Evolutionary conservation across 2,329 filamentous ascomycete species (phyloP).

Genomic region (Decorospora gaudefroyi): DNA sequence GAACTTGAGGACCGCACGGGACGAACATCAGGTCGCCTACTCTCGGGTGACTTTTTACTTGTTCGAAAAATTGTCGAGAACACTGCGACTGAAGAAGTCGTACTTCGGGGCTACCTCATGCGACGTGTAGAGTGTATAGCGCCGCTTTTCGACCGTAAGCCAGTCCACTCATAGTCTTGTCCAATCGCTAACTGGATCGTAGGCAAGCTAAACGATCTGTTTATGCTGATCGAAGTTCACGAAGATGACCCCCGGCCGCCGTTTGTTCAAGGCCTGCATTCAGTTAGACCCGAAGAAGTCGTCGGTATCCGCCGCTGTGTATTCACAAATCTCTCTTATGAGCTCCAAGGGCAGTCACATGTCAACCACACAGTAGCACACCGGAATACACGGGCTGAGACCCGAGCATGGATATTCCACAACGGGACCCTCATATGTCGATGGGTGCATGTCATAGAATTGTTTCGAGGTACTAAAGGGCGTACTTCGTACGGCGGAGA

Average conservation of each 20-base stretch:
- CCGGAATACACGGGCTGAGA: too few relatives aligned
- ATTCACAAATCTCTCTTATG: neutral
- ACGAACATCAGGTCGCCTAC: neutral
- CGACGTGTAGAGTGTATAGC: constrained; percentile 23
- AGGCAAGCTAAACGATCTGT: constrained; percentile 25
- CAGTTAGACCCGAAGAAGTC: constrained; percentile 2
- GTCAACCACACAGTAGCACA: too few relatives aligned
- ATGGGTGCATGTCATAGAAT: too few relatives aligned
- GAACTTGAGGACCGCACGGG: constrained; percentile 5
- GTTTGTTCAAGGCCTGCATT: constrained; percentile 6
- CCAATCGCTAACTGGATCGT: constrained; percentile 1
- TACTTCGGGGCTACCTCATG: constrained; percentile 27
- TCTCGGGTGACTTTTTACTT: constrained; percentile 31
- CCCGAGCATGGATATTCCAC: too few relatives aligned
- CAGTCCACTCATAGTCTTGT: neutral
- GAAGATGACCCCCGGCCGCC: constrained; percentile 3
- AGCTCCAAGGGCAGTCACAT: too few relatives aligned
- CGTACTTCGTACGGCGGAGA: too few relatives aligned
- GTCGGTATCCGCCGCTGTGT: neutral
- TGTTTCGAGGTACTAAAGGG: too few relatives aligned
- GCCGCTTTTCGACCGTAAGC: constrained; percentile 27
- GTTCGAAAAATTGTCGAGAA: constrained; percentile 27
- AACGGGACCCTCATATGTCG: too few relatives aligned
- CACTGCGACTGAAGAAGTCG: constrained; percentile 19
- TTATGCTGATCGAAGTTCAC: constrained; percentile 4